Conservation (phyloP, 495 filamentous ascomycete genomes). For the Aspergillus kassunensis region DNA sequence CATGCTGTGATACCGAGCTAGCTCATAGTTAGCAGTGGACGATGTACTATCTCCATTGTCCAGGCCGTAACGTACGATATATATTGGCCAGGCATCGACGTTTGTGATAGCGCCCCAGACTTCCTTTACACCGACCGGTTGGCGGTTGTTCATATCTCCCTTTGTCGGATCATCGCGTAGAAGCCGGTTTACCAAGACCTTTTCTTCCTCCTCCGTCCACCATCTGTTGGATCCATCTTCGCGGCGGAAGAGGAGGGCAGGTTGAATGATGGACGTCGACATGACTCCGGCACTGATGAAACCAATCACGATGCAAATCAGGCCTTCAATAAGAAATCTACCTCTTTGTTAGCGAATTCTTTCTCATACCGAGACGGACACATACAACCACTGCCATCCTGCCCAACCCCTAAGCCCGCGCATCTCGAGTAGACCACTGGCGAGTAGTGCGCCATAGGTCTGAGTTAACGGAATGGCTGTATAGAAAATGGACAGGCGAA, state of each 20-base stretch:
- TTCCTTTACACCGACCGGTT: constrained; percentile 42
- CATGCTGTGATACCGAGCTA: background rate
- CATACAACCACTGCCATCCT: constrained; percentile 49
- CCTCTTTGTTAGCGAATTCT: background rate
- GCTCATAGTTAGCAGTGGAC: background rate
- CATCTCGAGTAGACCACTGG: constrained; percentile 49
- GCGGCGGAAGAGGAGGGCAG: constrained; percentile 6
- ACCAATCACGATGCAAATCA: constrained; percentile 7
- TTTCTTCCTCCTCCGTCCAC: constrained; percentile 1
- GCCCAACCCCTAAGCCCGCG: constrained; percentile 43
- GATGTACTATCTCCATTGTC: too few relatives aligned
- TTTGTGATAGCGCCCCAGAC: constrained; percentile 49
- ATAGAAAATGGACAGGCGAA: constrained; percentile 51
- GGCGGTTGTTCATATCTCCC: constrained; percentile 60
- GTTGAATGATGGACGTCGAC: constrained; percentile 2
- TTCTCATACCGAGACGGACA: constrained; percentile 24
- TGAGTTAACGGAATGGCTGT: constrained; percentile 20
- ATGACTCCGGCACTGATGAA: constrained; percentile 5
- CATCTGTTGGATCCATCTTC: constrained; percentile 8
- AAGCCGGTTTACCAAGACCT: background rate
- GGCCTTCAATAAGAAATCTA: constrained; percentile 9
- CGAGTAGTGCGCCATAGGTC: constrained; percentile 48
- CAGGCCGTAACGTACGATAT: constrained; percentile 25
- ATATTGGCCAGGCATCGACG: constrained; percentile 52
- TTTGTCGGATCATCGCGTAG: constrained; percentile 65